A percentile compares a stretch with the other conserved stretches of the same genome.
Evolutionary conservation across 495 filamentous ascomycete species (phyloP).

Genomic region (Penicillium pulvis): DNA sequence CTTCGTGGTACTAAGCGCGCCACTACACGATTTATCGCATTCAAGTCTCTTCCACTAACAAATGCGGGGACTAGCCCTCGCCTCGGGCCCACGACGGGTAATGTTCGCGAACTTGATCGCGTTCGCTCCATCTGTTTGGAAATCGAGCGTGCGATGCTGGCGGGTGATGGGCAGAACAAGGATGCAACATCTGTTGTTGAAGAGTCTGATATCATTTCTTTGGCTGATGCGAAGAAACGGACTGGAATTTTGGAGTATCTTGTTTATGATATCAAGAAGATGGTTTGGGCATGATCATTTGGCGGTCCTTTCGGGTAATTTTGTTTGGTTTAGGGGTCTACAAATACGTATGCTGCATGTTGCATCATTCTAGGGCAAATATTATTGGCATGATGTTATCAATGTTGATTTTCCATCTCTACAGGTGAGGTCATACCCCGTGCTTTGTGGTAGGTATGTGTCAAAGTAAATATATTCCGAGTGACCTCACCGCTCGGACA

Average conservation of each 20-base stretch:
- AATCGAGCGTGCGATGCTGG: slow-evolving; percentile 50
- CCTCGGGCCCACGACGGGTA: slow-evolving; percentile 23
- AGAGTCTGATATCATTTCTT: slow-evolving; percentile 74
- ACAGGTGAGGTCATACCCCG: neutral
- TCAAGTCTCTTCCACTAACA: slow-evolving; percentile 49
- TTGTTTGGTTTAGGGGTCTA: too few relatives aligned
- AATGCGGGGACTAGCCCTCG: slow-evolving; percentile 40
- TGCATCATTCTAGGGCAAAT: too few relatives aligned
- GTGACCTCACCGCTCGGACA: too few relatives aligned
- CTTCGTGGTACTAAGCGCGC: slow-evolving; percentile 35
- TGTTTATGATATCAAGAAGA: slow-evolving; percentile 83
- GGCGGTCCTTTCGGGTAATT: neutral
- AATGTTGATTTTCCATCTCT: neutral
- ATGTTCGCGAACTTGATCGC: slow-evolving; percentile 67
- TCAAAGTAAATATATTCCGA: neutral
- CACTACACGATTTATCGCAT: slow-evolving; percentile 54
- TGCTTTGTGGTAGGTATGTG: neutral
- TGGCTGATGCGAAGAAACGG: slow-evolving; percentile 82
- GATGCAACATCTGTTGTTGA: slow-evolving; percentile 51
- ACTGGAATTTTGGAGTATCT: slow-evolving; percentile 85
- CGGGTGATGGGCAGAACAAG: slow-evolving; percentile 21
- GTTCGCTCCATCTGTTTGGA: slow-evolving; percentile 69
- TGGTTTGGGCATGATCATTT: slow-evolving; percentile 77
- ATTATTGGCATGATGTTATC: neutral
- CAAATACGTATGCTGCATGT: too few relatives aligned